Percentiles rank a stretch among this genome's conserved stretches.
These are phyloP conservation scores for Rhizopogon roseolus DNA, from an alignment of 768 basidiomycete species.

Conservation along the genomic window DNA sequence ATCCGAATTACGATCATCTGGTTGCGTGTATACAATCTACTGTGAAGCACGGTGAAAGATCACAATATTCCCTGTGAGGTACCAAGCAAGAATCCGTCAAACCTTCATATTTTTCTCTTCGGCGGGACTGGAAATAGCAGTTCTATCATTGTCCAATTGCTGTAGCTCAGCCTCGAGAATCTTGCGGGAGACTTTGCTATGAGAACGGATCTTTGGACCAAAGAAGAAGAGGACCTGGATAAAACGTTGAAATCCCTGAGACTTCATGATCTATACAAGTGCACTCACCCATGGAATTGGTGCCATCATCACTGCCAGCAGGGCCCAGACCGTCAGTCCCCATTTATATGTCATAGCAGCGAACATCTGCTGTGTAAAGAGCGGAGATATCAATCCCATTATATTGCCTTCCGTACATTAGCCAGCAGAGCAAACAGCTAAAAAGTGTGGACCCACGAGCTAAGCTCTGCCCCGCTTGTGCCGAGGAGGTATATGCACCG, in stretches of 20 bases:
- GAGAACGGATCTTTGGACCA: slow-evolving; percentile 27
- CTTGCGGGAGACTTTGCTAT: slow-evolving; percentile 17
- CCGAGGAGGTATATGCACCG: slow-evolving; percentile 47
- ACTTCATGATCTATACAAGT: neutral
- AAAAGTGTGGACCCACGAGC: slow-evolving; percentile 27
- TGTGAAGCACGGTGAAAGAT: neutral
- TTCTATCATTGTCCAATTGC: neutral
- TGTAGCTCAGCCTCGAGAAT: slow-evolving; percentile 14
- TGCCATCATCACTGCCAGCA: slow-evolving; percentile 37
- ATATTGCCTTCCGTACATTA: slow-evolving; percentile 26
- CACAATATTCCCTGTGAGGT: neutral
- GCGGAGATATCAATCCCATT: slow-evolving; percentile 40
- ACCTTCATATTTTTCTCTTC: neutral
- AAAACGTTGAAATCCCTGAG: neutral
- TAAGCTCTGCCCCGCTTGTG: slow-evolving; percentile 48
- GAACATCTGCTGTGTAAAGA: slow-evolving; percentile 46
- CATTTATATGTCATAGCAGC: slow-evolving; percentile 42
- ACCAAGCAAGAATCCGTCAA: neutral
- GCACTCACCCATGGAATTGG: slow-evolving; percentile 38
- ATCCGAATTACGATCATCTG: no score
- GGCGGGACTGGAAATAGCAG: neutral
- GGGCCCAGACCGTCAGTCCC: slow-evolving; percentile 38
- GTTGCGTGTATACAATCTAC: no score
- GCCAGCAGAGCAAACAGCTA: neutral
- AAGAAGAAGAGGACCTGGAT: slow-evolving; percentile 23